These are phyloP conservation scores for Avena sativa DNA, from an alignment of 176 grass and related monocot genomes.

Conservation along the genomic window DNA sequence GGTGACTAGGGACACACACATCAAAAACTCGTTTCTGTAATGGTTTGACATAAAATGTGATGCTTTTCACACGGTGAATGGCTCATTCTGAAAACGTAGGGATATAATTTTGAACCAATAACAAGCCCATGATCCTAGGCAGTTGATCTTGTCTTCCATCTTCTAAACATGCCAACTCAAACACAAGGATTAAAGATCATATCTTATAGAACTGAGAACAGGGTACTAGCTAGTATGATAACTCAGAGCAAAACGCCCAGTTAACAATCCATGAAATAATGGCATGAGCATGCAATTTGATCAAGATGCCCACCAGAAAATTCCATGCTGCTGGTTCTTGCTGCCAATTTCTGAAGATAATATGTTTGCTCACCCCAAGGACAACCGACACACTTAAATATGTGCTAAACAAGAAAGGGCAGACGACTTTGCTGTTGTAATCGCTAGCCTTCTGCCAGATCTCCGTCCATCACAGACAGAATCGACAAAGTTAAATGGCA, in stretches of 20 bases:
- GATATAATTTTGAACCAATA: conserved; percentile 7
- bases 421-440: background rate
- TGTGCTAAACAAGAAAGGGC: background rate
- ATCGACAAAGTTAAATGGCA: background rate
- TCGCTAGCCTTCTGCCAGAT: background rate
- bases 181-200: background rate
- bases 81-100: background rate
- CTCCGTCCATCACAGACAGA: background rate
- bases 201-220: background rate
- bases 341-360: background rate
- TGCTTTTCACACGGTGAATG: background rate
- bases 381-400: background rate
- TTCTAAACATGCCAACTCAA: conserved; percentile 20
- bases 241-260: background rate
- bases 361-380: background rate
- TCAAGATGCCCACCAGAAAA: no score
- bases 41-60: background rate
- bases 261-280: background rate
- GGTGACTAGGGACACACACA: background rate
- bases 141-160: conserved; percentile 44
- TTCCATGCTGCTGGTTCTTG: no score
- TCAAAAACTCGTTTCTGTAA: background rate
- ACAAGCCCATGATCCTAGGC: conserved; percentile 40
- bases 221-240: background rate
- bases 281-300: background rate